Percentiles rank a stretch among this genome's conserved stretches.
phyloP scores from a whole-genome alignment of 2,329 filamentous ascomycete species.

The Ascochyta koolunga region DNA sequence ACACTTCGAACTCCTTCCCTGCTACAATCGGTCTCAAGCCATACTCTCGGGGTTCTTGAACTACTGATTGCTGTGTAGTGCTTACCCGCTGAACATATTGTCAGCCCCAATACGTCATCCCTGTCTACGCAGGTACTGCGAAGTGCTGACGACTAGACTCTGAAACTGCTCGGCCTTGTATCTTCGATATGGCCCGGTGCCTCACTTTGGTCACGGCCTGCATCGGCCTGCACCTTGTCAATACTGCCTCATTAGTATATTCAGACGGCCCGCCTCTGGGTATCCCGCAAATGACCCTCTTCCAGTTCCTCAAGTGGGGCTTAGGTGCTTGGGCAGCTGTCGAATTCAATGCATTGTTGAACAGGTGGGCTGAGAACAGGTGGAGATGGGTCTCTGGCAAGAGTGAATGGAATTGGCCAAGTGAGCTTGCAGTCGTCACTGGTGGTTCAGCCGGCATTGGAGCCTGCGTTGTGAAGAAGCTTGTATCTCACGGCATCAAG shows the following conservation, averaged over 20 bases:
- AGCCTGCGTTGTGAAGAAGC: constrained; percentile 39
- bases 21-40: background rate
- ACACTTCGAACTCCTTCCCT: no score
- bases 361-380: constrained; percentile 46
- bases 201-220: constrained; percentile 26
- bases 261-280: constrained; percentile 21
- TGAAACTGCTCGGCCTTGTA: constrained; percentile 3
- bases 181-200: constrained; percentile 27
- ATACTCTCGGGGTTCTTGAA: background rate
- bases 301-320: constrained; percentile 35
- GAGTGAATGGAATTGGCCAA: constrained; percentile 37
- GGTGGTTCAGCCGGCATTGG: constrained; percentile 47
- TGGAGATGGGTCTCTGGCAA: constrained; percentile 46
- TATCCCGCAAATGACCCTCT: constrained; percentile 30
- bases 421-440: constrained; percentile 46
- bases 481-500: constrained; percentile 38
- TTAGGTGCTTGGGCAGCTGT: constrained; percentile 29
- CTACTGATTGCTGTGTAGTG: background rate
- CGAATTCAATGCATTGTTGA: constrained; percentile 37
- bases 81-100: background rate
- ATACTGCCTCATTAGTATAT: constrained; percentile 30
- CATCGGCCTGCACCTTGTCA: constrained; percentile 20
- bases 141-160: background rate
- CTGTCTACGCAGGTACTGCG: constrained; percentile 3
- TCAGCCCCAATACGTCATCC: constrained; percentile 4